Evolutionary conservation across 2,329 filamentous ascomycete species (phyloP).

Genomic region (Neoascochyta sp.): DNA sequence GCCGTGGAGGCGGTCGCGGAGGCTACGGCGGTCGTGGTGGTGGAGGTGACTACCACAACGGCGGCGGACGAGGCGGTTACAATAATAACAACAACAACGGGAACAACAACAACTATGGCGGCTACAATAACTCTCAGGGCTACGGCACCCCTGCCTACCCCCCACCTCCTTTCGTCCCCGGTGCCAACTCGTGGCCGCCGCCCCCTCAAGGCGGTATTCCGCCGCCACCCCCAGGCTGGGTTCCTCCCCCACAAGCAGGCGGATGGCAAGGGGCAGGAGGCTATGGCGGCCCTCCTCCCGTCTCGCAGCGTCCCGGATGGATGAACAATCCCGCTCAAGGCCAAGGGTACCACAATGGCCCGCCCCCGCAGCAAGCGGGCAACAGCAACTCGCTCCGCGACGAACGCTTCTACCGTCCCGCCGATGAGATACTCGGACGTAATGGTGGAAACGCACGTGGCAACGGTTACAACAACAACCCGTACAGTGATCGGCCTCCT

Average conservation of each 20-base stretch:
- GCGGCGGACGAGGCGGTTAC: constrained; percentile 23
- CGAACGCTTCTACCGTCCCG: constrained; percentile 23
- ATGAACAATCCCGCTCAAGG: constrained; percentile 15
- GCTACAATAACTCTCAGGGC: constrained; percentile 18
- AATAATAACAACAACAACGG: constrained; percentile 16
- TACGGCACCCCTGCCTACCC: constrained; percentile 7
- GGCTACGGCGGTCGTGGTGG: constrained; percentile 34
- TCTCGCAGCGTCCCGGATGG: constrained; percentile 17
- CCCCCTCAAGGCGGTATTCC: constrained; percentile 28
- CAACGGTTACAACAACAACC: constrained; percentile 17
- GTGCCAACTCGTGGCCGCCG: constrained; percentile 15
- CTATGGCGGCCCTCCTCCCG: constrained; percentile 16
- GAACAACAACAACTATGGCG: constrained; percentile 18
- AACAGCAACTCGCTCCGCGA: constrained; percentile 21
- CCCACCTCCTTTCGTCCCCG: constrained; percentile 14
- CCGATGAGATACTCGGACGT: constrained; percentile 20
- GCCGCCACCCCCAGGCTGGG: constrained; percentile 31
- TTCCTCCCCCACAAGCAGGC: constrained; percentile 18
- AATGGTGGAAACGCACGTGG: constrained; percentile 22
- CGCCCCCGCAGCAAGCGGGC: constrained; percentile 17
- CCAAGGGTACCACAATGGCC: constrained; percentile 16
- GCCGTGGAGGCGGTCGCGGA: constrained; percentile 17
- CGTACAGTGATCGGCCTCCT: constrained; percentile 17
- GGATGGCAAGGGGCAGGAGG: constrained; percentile 12
- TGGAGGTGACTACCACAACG: constrained; percentile 17